Evolutionary conservation across 1,284 basidiomycete species (phyloP), one percentile per base, ranked within the genome.

Genomic region (Fomitopsis palustris): DNA sequence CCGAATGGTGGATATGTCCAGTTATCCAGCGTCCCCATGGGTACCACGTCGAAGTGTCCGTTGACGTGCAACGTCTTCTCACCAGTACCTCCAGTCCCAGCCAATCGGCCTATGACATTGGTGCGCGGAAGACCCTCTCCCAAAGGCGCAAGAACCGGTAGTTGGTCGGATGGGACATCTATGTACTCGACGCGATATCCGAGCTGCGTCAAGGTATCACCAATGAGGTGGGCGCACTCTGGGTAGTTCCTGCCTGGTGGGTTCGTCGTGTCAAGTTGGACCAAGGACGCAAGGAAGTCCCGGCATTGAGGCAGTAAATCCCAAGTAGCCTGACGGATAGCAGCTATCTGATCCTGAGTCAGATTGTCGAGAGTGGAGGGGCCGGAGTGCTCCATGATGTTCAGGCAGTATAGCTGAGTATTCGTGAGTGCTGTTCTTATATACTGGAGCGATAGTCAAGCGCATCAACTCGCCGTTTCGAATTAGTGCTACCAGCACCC

Each of bases 41-140:
- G 58, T 7, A 60, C 59, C 16, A 60, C 59, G 35, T 60, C 59
- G 31, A 56, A 57, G 37, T 57, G 59, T 1, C 59, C 59, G 25
- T 60, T 60, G 35, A 45, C 49, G 33, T 60, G 59, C 55, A 60
- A 19, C n/a, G 59, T 60, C 35, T 37, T 43, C n/a, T 51, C 55
- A n/a, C 35, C 9, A 10, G 19, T 19, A 2, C 41, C 51, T 14
- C 17, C 25, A 23, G 29, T 59, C 3, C 58, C 58, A 5, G 49
- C 17, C 3, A 57, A 21, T 39, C 55, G 35, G 23, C 59, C 59
- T 21, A 60, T 57, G 27, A 60, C 55, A 31, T 60, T 60, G 16
- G 41, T 35, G 33, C 59, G 59, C 37, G 51, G 59, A 3, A 60
- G 59, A 9, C 55, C 59, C 14, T 53, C 49, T 16, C 59, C 59